Evolutionary conservation across 75 land plant species (phyloP), one percentile per base, ranked within the genome.

Genomic region (Sequoia sempervirens): DNA sequence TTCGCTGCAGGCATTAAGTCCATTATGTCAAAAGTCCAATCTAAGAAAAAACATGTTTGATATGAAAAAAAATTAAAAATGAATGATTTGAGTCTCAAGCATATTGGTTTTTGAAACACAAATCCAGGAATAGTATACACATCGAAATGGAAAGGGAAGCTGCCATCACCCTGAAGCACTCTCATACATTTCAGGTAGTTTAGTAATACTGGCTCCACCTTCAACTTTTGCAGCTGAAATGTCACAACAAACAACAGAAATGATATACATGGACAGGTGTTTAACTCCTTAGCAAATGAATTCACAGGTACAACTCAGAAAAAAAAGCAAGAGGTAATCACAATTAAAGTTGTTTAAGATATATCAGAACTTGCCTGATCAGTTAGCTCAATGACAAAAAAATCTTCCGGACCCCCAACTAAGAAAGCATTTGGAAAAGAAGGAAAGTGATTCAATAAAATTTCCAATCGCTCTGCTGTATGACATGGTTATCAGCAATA

Each of bases 181-280:
- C 89, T 89, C 74, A 95, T 83, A 53, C 91, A 89, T 28, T 89
- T 86, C 20, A 97, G 92, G 83, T 97, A 97, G 86, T 96, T 92
- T 20, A 97, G 81, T 50, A 97, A 88, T 23, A 94, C 99, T 69
- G 98, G 99, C 86, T 97, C 99, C 85, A 97, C 95, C 88, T 97
- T 97, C 80, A 97, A 88, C 85, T 92, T 97, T 84, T 93, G 99
- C 80, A 97, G 90, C 99, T 97, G 94, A 73, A 23, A 78, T 45
- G 80, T 78, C 52, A 47, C 8, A 83, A 32, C 28, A 83, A 72
- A 76, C 23, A 72, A 36, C 32, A 30, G 36, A 68, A 82, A 56
- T 82, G 40, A 82, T 15, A 82, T 66, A 9, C 37, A 38, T 66
- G n/a, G 38, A 72, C 81, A 36, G 76, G 36, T 9, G 26, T 14